Conservation (phyloP, 257 asterid species). For the Knoxia roxburghii region DNA sequence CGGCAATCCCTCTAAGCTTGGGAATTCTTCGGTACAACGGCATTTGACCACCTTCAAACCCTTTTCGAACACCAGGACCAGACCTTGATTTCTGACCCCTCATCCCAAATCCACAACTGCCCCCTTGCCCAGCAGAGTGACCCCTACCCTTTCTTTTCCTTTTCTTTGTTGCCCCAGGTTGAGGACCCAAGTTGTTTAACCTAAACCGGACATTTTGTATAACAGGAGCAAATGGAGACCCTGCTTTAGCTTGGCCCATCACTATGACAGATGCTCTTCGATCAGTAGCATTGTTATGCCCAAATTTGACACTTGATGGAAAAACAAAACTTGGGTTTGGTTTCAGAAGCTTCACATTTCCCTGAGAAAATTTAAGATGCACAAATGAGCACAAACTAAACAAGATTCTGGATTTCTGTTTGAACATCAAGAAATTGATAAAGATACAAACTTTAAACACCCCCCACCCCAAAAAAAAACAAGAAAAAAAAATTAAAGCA, state of each 20-base stretch:
- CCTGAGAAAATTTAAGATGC: constrained; percentile 34
- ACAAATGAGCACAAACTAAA: constrained; percentile 12
- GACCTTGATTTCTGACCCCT: constrained; percentile 98
- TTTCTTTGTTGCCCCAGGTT: constrained; percentile 60
- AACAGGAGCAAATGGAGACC: constrained; percentile 14
- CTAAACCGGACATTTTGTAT: constrained; percentile 43
- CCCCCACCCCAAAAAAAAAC: too few relatives aligned
- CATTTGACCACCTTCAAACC: constrained; percentile 91
- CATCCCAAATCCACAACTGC: constrained; percentile 80
- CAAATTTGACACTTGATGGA: constrained; percentile 30
- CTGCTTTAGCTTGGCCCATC: constrained; percentile 19
- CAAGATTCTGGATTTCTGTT: not conserved
- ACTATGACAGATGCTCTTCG: constrained; percentile 29
- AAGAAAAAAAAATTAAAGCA: not conserved
- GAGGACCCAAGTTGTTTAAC: constrained; percentile 87
- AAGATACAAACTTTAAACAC: not conserved
- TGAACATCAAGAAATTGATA: not conserved
- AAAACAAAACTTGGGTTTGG: constrained; percentile 31
- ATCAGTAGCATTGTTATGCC: constrained; percentile 14
- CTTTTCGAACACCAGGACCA: constrained; percentile 82
- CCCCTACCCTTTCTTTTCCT: constrained; percentile 64
- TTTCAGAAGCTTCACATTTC: constrained; percentile 46
- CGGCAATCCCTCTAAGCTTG: constrained; percentile 86
- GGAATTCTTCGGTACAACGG: constrained; percentile 83
- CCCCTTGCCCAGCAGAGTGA: constrained; percentile 92